Evolutionary conservation across 2,329 filamentous ascomycete genomes (phyloP).

Genomic region (Fusarium sp.): DNA sequence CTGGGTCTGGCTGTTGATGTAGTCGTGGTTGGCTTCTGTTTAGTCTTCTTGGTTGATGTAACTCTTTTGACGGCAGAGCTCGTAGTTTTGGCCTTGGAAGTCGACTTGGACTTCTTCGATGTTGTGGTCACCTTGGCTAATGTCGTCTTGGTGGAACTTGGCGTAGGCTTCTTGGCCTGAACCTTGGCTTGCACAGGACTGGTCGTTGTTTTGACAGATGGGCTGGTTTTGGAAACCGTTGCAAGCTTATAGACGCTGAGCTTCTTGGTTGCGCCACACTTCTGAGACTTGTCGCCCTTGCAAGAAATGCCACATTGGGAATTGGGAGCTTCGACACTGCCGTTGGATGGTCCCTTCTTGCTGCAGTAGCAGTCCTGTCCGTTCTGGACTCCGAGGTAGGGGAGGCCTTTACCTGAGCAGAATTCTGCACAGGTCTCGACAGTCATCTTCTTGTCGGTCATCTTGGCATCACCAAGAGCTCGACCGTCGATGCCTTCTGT

Average conservation of each 20-base stretch:
- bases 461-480: conserved; percentile 28
- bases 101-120: background rate
- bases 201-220: background rate
- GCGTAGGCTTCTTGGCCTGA: background rate
- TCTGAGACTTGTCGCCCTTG: conserved; percentile 27
- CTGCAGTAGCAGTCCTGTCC: conserved; percentile 39
- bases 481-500: conserved; percentile 24
- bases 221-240: conserved; percentile 1
- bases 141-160: background rate
- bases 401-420: conserved; percentile 28
- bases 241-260: conserved; percentile 36
- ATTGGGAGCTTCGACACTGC: conserved; percentile 25
- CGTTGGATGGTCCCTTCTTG: conserved; percentile 21
- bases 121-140: background rate
- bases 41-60: background rate
- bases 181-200: background rate
- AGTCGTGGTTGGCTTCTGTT: background rate
- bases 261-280: conserved; percentile 27
- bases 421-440: conserved; percentile 28
- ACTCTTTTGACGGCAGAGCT: background rate
- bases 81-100: background rate
- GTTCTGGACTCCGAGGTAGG: conserved; percentile 34
- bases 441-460: conserved; percentile 27
- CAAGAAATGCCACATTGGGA: conserved; percentile 30
- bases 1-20: background rate